Conservation (phyloP, 2,329 filamentous ascomycete genomes). For the Trichoderma cornu-damae region DNA sequence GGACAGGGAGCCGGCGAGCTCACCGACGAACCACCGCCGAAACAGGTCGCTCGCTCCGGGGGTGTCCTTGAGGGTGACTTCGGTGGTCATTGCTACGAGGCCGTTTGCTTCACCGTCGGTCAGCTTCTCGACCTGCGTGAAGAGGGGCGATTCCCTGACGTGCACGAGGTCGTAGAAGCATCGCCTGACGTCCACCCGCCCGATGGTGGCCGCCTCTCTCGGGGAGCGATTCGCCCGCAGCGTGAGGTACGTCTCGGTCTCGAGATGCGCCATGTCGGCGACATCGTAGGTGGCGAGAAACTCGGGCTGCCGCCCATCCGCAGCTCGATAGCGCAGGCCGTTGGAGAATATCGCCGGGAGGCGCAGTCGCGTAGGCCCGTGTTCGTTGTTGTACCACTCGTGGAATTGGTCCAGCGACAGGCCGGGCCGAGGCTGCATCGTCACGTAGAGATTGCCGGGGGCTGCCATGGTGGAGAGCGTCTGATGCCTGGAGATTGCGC, state of each 20-base stretch:
- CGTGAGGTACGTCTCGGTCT: conserved; percentile 62
- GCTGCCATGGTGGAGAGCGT: conserved; percentile 31
- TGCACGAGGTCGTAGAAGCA: conserved; percentile 64
- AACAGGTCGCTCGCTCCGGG: conserved; percentile 50
- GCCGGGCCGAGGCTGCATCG: conserved; percentile 70
- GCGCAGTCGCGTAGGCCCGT: conserved; percentile 74
- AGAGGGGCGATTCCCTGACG: conserved; percentile 50
- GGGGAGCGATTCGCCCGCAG: conserved; percentile 55
- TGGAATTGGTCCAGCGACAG: conserved; percentile 68
- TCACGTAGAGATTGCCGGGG: conserved; percentile 74
- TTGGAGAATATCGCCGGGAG: conserved; percentile 68
- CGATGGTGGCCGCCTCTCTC: conserved; percentile 51
- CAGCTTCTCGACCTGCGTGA: conserved; percentile 55
- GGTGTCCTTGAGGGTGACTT: conserved; percentile 49
- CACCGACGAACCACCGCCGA: conserved; percentile 66
- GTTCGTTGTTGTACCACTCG: conserved; percentile 93
- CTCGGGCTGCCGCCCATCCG: conserved; percentile 56
- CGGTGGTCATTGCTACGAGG: conserved; percentile 58
- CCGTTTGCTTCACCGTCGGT: conserved; percentile 54
- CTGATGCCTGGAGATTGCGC: background rate
- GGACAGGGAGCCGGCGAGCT: conserved; percentile 66
- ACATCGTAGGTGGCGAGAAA: conserved; percentile 83
- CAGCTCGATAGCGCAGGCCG: conserved; percentile 72
- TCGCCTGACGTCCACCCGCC: conserved; percentile 59
- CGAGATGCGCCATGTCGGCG: conserved; percentile 65